phyloP scores from a whole-genome alignment of 306 rosid species.

The Prunus salicina region DNA sequence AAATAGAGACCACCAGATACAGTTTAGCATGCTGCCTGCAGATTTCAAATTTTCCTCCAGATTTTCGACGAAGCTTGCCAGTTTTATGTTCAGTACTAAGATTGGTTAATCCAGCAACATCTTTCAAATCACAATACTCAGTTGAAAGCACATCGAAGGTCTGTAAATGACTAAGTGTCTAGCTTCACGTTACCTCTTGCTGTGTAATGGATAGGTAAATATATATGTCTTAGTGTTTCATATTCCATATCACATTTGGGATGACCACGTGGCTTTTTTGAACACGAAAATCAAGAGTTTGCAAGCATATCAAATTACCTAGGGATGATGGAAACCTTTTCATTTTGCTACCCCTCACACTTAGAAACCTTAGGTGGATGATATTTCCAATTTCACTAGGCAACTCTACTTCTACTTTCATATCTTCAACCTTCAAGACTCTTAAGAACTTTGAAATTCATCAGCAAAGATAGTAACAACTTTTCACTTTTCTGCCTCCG shows the following conservation, averaged over 20 bases:
- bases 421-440: constrained; percentile 47
- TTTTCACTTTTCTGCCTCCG: not conserved
- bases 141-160: constrained; percentile 36
- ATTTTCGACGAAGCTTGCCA: not conserved
- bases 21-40: not conserved
- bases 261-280: not conserved
- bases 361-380: not conserved
- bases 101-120: constrained; percentile 26
- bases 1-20: not conserved
- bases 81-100: constrained; percentile 24
- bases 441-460: constrained; percentile 35
- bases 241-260: constrained; percentile 26
- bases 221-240: constrained; percentile 49
- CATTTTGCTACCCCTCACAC: too few relatives aligned
- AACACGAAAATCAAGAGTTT: too few relatives aligned
- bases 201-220: constrained; percentile 33
- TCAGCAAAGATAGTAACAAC: not conserved
- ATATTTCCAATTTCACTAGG: constrained; percentile 33
- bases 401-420: constrained; percentile 15
- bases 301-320: too few relatives aligned
- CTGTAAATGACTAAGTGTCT: constrained; percentile 26
- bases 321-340: too few relatives aligned
- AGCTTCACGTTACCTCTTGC: constrained; percentile 16
- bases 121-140: constrained; percentile 34
- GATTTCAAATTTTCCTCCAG: too few relatives aligned